Conservation (phyloP, 1,139 yeast species). For the Scheffersomyces lignicola region DNA sequence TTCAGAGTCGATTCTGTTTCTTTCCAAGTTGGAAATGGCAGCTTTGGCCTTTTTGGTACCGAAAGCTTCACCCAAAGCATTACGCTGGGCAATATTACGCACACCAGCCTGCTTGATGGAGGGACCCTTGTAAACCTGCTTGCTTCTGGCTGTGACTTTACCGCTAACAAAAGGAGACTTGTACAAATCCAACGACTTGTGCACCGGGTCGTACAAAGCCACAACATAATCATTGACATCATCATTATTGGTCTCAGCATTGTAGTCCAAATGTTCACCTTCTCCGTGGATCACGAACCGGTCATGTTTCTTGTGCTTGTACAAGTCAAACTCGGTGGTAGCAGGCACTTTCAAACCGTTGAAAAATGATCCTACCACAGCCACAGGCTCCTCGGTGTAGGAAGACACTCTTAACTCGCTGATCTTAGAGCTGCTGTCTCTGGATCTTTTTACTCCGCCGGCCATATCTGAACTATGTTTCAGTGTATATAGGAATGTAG, state of each 20-base stretch:
- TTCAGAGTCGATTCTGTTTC: constrained; percentile 84
- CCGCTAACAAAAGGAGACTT: constrained; percentile 60
- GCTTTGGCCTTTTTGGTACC: constrained; percentile 97
- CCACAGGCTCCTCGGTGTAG: constrained; percentile 33
- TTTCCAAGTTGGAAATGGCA: constrained; percentile 77
- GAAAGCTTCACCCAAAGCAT: constrained; percentile 88
- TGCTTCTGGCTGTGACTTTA: constrained; percentile 54
- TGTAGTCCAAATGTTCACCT: constrained; percentile 67
- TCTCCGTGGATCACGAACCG: constrained; percentile 73
- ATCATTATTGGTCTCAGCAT: constrained; percentile 53
- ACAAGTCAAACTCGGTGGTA: constrained; percentile 62
- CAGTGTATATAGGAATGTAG: too few species aligned
- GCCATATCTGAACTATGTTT: too few species aligned
- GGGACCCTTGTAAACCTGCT: constrained; percentile 58
- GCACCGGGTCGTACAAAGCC: constrained; percentile 68
- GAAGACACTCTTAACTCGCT: constrained; percentile 32
- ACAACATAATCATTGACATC: constrained; percentile 53
- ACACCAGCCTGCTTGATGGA: constrained; percentile 56
- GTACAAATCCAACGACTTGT: constrained; percentile 59
- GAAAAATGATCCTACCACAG: constrained; percentile 61
- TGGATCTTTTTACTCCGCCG: constrained; percentile 22
- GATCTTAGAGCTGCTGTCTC: constrained; percentile 16
- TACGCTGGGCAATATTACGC: constrained; percentile 61
- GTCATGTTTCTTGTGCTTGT: constrained; percentile 50
- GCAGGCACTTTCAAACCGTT: constrained; percentile 70